Evolutionary conservation across 2,329 filamentous ascomycete genomes (phyloP).

Genomic region (Diaporthe destruens): DNA sequence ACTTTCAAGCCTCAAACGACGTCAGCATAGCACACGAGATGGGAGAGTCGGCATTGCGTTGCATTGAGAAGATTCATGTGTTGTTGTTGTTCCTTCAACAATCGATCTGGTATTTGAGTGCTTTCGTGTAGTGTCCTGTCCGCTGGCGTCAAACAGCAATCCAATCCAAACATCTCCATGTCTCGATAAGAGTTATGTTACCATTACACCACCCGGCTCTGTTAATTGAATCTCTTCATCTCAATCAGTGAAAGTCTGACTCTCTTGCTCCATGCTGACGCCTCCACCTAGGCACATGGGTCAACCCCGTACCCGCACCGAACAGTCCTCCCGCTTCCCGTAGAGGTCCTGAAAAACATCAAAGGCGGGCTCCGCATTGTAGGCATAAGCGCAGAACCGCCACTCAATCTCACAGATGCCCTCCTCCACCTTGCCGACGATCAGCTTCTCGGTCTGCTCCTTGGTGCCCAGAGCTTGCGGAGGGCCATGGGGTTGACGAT

Average conservation of each 20-base stretch:
- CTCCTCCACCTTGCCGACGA: background rate
- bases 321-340: constrained; percentile 10
- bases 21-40: too few relatives aligned
- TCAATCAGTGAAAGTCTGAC: background rate
- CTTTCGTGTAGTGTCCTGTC: too few relatives aligned
- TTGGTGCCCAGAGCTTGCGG: constrained; percentile 24
- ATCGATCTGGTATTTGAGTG: fast-evolving
- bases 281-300: background rate
- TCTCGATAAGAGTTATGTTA: too few relatives aligned
- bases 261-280: background rate
- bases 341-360: constrained; percentile 3
- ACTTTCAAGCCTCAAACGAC: too few relatives aligned
- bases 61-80: too few relatives aligned
- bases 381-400: constrained; percentile 24
- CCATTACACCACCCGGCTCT: too few relatives aligned
- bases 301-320: constrained; percentile 11
- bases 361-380: constrained; percentile 21
- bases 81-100: too few relatives aligned
- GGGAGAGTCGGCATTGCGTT: too few relatives aligned
- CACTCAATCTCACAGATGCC: constrained; percentile 26
- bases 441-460: constrained; percentile 25
- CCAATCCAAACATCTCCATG: too few relatives aligned
- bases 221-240: fast-evolving
- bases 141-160: too few relatives aligned
- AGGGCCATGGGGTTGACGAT: constrained; percentile 8